Base-by-base conservation (phyloP, 2,329 filamentous ascomycete genomes). In the Aurifilum marmelostoma region DNA sequence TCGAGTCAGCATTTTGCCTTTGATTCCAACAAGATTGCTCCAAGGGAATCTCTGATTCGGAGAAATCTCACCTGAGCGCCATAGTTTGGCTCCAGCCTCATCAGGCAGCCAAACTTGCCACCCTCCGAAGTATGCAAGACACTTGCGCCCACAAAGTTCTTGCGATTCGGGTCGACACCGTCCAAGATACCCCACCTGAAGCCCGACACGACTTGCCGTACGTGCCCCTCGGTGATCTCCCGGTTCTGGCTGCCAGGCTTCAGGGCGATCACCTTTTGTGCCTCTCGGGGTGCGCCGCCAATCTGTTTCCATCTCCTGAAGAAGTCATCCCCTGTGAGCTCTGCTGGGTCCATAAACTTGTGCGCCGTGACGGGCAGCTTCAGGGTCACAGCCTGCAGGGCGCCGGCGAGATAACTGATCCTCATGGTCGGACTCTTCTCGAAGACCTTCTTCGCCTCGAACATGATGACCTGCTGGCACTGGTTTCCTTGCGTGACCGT, bases 251-350 rank as follows among this genome's bases (percentile, higher is more conserved):
- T 84, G 37, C 84, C 85, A 1, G 78, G 78, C 1, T 83, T 80
- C 14, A 95, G 78, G 0, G 90, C 89, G 79, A 99, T 97, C 41
- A 98, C 93, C 62, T 87, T 87, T 78, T 99, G 96, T 0, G 92
- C 90, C 79, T 99, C 97, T 39, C 97, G 88, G 1, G 94, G 91
- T 1, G 89, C 88, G 6, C 92, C 93, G 16, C 96, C 96, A 75
- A 99, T 98, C 81, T 99, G 96, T 84, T 97, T 97, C 96, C 96
- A 99, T 65, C 97, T 87, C 84, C 97, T 97, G 87, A 99, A 99
- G 81, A 98, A 99, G 77, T 99, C 96, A 65, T 99, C 96, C 0
- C 91, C 89, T 8, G 88, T 88, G 52, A 99, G 84, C 68, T 96
- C 91, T 0, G 96, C 94, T 0, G 92, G 89, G 72, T 97, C 94